These are phyloP conservation scores for Firmiana major DNA, from an alignment of 345 rosid species.

Conservation along the genomic window DNA sequence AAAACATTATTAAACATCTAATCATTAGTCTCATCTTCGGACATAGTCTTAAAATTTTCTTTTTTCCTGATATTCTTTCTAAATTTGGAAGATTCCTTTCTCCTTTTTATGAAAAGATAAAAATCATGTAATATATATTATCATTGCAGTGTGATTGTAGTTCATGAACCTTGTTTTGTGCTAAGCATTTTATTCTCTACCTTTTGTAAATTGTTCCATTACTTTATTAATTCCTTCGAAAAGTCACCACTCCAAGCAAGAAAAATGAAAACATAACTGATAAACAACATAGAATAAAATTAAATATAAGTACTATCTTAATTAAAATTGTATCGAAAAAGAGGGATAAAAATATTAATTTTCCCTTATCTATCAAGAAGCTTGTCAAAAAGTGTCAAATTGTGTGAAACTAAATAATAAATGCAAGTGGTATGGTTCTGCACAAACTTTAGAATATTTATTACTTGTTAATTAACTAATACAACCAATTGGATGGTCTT, in stretches of 20 bases:
- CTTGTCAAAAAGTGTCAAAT: not conserved
- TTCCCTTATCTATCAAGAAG: not conserved
- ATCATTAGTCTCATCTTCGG: not conserved
- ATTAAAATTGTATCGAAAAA: not conserved
- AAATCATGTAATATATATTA: not conserved
- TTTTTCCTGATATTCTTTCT: not conserved
- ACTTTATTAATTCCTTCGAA: not conserved
- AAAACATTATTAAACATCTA: slow-evolving; percentile 4
- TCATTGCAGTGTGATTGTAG: not conserved
- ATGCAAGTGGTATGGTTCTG: not conserved
- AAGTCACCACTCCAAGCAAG: not conserved
- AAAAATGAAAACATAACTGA: not conserved
- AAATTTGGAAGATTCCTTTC: not conserved
- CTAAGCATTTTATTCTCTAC: not conserved
- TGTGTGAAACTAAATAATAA: not conserved
- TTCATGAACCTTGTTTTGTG: not conserved
- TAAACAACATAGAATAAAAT: not conserved
- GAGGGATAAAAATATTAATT: too few species aligned
- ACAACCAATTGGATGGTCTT: slow-evolving; percentile 10
- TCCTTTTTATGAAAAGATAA: not conserved
- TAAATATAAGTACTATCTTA: not conserved
- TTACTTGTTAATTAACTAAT: not conserved
- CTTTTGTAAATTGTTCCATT: not conserved
- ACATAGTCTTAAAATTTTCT: not conserved
- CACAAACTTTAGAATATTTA: not conserved